Evolutionary conservation across 306 rosid genomes (phyloP), one percentile per base, ranked within the genome.

Genomic region (Prosopis cineraria): DNA sequence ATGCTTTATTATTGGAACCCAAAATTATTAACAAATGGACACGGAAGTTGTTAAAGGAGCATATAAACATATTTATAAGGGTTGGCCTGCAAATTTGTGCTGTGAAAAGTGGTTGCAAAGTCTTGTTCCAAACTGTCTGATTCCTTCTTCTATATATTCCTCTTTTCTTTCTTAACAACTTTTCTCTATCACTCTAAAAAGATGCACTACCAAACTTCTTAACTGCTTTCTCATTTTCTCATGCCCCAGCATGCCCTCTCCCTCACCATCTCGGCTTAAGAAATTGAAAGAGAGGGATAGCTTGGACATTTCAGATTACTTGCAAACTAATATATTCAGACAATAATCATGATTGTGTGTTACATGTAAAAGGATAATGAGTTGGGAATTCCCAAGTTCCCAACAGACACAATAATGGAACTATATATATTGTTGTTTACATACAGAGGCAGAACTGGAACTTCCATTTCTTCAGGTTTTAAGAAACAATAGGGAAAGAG

Each of bases 61-160:
- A n/a, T n/a, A n/a, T n/a, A n/a, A n/a, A n/a, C 13, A 52, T 68
- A 81, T 78, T 36, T 3, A 64, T 30, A 60, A 50, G 52, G 73
- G 55, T 84, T 87, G 89, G 88, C 78, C 69, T 69, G 73, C 78
- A 74, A 83, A 79, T 73, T 76, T 86, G 76, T 77, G 89, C 87
- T 89, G 90, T 88, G 87, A 77, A 77, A 79, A 56, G 68, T 86
- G 86, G 98, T 88, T 94, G 97, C 97, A 92, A 92, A 89, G 97
- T 88, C 98, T 50, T 88, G 84, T 66, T 64, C 86, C 97, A 78
- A 91, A 89, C 93, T 64, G 71, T 31, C 64, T 68, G 69, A 87
- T 80, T 84, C 86, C 79, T 78, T 83, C 80, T 60, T 84, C 77
- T 17, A 55, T 53, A 22, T 53, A 53, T 77, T 75, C 41, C 56